These are phyloP conservation scores for Stylosanthes scabra DNA, from an alignment of 331 rosid species.

Conservation along the genomic window DNA sequence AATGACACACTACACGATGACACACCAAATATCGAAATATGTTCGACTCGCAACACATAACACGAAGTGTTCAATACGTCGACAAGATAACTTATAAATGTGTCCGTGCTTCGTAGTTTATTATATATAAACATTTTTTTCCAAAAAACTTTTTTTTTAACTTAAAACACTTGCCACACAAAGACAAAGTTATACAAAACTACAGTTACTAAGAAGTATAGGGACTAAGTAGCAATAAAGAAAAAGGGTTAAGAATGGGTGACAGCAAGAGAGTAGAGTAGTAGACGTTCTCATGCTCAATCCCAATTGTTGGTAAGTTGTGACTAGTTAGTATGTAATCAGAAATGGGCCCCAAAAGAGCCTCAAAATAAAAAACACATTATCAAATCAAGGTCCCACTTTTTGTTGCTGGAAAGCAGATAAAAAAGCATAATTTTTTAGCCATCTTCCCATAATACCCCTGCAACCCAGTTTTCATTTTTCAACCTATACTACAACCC, in stretches of 20 bases:
- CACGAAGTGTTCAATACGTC: too few relatives aligned
- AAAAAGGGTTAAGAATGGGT: constrained; percentile 3
- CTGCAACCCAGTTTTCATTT: constrained; percentile 16
- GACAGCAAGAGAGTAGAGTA: constrained; percentile 17
- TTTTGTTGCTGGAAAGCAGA: constrained; percentile 59
- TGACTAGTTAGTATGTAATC: constrained; percentile 44
- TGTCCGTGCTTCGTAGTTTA: too few relatives aligned
- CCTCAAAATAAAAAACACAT: constrained; percentile 14
- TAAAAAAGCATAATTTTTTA: constrained; percentile 36
- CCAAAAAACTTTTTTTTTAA: too few relatives aligned
- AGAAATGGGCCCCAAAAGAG: constrained; percentile 42
- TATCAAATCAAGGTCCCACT: constrained; percentile 37
- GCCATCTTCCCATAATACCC: constrained; percentile 35
- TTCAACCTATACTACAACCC: constrained; percentile 12
- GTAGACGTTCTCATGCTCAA: background rate
- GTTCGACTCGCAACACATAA: too few relatives aligned
- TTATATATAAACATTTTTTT: too few relatives aligned
- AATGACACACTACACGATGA: too few relatives aligned
- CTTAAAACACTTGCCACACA: too few relatives aligned
- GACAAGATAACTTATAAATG: too few relatives aligned
- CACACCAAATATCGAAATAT: too few relatives aligned
- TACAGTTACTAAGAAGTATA: background rate
- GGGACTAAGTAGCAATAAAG: constrained; percentile 18
- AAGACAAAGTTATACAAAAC: background rate
- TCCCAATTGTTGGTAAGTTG: constrained; percentile 29